Base-by-base conservation (phyloP, 305 asterid genomes). In the Solanum hybrid region DNA sequence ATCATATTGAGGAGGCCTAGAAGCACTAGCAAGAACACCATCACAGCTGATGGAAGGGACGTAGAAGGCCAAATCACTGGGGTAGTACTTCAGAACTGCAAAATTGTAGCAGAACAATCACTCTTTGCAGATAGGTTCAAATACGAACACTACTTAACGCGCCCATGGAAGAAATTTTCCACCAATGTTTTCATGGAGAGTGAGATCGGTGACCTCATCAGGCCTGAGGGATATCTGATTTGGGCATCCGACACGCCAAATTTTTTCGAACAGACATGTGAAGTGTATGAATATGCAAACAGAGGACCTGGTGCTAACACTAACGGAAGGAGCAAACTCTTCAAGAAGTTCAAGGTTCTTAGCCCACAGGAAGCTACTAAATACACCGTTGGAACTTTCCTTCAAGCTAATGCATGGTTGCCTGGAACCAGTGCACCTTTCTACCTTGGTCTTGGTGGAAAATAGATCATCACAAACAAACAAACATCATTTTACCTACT, bases 41-140 rank as follows among this genome's bases (percentile, higher is more conserved):
- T 96, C 6, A 97, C 97, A 0, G 98, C 98, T 7, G 99, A 97
- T 46, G 99, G 99, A 9, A 93, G 85, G 87, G 93, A 91, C 34
- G 26, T 91, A 8, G 5, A 2, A 0, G 88, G 37, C 5, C 94
- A 92, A 8, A 92, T 90, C 40, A 87, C 89, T 29, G 98, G 99
- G 1, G 31, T 97, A 51, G 97, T 97, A 6, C 77, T 97, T 77
- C 99, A 97, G 69, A 94, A 94, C 92, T 94, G 98, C 93, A 88
- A 80, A 86, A 96, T 97, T 13, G 91, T 93, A 5, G 92, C 98
- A 22, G 99, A 94, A 64, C 36, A 71, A 13, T 91, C 13, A 11
- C 90, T 93, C 0, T 88, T 5, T 90, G 91, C 94, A 0, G 39
- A 5, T 1, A 91, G 97, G 86, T 93, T 94, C 90, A 3, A 89